Evolutionary conservation across 345 rosid species (phyloP).

Genomic region (Eutrema yunnanense): DNA sequence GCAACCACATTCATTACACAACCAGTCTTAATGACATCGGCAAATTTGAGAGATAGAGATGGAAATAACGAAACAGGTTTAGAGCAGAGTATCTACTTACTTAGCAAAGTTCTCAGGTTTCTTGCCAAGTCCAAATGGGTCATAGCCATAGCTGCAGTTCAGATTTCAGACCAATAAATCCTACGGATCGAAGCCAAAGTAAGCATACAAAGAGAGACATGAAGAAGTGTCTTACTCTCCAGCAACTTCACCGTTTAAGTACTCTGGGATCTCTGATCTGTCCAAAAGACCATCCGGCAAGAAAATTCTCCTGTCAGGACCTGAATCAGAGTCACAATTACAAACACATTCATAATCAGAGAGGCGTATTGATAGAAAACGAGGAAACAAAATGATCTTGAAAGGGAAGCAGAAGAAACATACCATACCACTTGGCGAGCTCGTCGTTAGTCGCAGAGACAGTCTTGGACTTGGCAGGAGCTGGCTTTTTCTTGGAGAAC

Average conservation of each 20-base stretch:
- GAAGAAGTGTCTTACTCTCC: slow-evolving; percentile 43
- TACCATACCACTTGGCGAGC: slow-evolving; percentile 99
- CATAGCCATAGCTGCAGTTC: slow-evolving; percentile 85
- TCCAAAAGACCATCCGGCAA: slow-evolving; percentile 93
- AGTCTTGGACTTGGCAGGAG: slow-evolving; percentile 51
- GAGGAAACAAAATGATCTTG: background rate
- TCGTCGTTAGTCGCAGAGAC: slow-evolving; percentile 57
- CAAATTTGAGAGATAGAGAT: background rate
- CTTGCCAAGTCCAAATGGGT: slow-evolving; percentile 95
- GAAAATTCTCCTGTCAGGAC: slow-evolving; percentile 97
- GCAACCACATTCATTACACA: slow-evolving; percentile 3
- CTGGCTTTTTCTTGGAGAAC: slow-evolving; percentile 75
- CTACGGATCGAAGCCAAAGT: background rate
- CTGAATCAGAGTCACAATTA: slow-evolving; percentile 30
- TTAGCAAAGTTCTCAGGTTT: slow-evolving; percentile 87
- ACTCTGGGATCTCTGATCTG: slow-evolving; percentile 91
- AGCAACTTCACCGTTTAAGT: slow-evolving; percentile 93
- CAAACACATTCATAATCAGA: slow-evolving; percentile 4
- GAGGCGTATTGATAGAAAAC: background rate
- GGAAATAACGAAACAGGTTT: background rate
- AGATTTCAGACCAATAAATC: background rate
- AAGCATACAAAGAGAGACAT: background rate
- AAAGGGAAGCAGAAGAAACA: slow-evolving; percentile 22
- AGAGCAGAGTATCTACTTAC: slow-evolving; percentile 34
- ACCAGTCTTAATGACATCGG: background rate